Conservation (phyloP, 2,329 filamentous ascomycete genomes). For the Ampelomyces quisqualis region DNA sequence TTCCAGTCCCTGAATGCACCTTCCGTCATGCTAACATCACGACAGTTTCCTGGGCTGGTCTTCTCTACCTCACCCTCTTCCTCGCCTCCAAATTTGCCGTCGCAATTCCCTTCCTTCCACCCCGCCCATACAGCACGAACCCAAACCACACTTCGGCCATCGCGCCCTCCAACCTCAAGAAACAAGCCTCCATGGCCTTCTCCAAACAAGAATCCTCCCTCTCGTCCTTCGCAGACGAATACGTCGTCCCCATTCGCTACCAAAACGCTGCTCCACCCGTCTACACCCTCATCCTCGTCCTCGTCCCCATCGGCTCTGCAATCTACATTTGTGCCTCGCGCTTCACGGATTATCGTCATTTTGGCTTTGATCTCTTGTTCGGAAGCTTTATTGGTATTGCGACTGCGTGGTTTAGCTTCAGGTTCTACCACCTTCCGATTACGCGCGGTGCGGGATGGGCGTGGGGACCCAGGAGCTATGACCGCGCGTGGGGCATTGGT, state of each 20-base stretch:
- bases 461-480: conserved; percentile 74
- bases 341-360: conserved; percentile 85
- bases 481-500: conserved; percentile 77
- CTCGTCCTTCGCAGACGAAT: conserved; percentile 25
- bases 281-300: conserved; percentile 69
- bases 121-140: conserved; percentile 50
- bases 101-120: conserved; percentile 67
- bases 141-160: conserved; percentile 52
- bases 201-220: conserved; percentile 28
- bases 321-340: conserved; percentile 83
- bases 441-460: conserved; percentile 80
- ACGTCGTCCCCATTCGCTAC: conserved; percentile 60
- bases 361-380: conserved; percentile 88
- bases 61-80: conserved; percentile 85
- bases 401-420: conserved; percentile 72
- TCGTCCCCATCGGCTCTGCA: conserved; percentile 71
- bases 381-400: conserved; percentile 77
- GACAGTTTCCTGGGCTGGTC: conserved; percentile 68
- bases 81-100: conserved; percentile 80
- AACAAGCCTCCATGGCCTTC: conserved; percentile 22
- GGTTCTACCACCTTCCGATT: conserved; percentile 83
- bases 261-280: conserved; percentile 81
- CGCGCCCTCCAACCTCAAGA: conserved; percentile 36
- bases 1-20: not conserved
- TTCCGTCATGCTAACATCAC: not conserved